These are phyloP conservation scores for Niebla homalea DNA, from an alignment of 495 filamentous ascomycete species.

Conservation along the genomic window DNA sequence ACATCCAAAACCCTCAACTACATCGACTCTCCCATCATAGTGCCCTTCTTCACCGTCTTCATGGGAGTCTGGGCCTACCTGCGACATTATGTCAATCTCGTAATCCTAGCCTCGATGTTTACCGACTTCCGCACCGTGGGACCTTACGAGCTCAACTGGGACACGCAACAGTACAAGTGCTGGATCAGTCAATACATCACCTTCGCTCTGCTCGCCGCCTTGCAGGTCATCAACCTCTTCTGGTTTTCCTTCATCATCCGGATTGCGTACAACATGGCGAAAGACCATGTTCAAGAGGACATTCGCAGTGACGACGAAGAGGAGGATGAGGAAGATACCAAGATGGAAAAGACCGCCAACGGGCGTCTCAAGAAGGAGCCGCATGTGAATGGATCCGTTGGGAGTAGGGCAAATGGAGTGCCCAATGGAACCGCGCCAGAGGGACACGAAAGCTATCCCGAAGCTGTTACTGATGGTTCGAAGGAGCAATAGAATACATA, in stretches of 20 bases:
- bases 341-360: background rate
- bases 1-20: conserved; percentile 94
- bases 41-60: conserved; percentile 76
- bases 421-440: conserved; percentile 2
- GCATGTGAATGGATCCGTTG: too few relatives aligned
- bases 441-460: conserved; percentile 1
- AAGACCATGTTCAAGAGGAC: conserved; percentile 37
- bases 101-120: conserved; percentile 72
- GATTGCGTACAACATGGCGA: conserved; percentile 49
- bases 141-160: conserved; percentile 78
- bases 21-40: conserved; percentile 60
- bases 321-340: conserved; percentile 26
- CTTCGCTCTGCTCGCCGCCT: conserved; percentile 49
- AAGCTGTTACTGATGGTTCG: conserved; percentile 7
- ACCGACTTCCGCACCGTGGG: conserved; percentile 84
- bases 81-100: conserved; percentile 81
- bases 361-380: background rate
- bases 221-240: conserved; percentile 76
- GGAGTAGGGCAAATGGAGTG: background rate
- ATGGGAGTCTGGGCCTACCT: conserved; percentile 81
- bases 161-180: conserved; percentile 72
- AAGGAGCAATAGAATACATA: conserved; percentile 2
- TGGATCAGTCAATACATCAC: conserved; percentile 63
- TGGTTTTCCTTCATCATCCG: conserved; percentile 75
- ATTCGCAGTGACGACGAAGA: conserved; percentile 51